Evolutionary conservation across 2,329 filamentous ascomycete genomes (phyloP), one percentile per base, ranked within the genome.

Genomic region (Neofusicoccum laricinum): DNA sequence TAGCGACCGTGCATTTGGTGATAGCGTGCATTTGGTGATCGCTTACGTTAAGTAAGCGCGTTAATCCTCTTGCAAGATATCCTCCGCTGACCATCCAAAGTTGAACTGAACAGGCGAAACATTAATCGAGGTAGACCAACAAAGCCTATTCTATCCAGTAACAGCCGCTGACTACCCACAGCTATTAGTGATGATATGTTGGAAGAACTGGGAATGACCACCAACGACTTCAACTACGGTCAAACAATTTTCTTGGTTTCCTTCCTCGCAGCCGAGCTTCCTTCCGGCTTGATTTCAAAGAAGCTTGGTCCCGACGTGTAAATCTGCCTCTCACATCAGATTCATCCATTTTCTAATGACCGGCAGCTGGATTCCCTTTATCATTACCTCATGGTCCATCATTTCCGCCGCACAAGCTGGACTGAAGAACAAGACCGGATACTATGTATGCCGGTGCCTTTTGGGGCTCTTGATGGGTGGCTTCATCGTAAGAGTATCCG

Each of bases 381-480:
- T 64, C 11, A 64, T 64, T 36, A 67, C 65, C 11, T n/a, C 66
- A 2, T 68, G 66, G 65, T 58, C 48, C 10, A 66, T 64, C 3
- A 57, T 68, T 17, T 65, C 62, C 15, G 63, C 65, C 14, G 43
- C 55, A 1, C 66, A 69, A 40, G 61, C 66, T 8, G 61, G 58
- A 11, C 38, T 69, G 2, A 68, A 38, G 21, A 65, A 58, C 11
- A 53, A 58, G n/a, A 45, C 49, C 0, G 63, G 65, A 12, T 69
- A 65, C n/a, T 64, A 55, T 14, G 64, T 64, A 3, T 64, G 48
- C n/a, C 63, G 67, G 61, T 72, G 80, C 19, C 77, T 82, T 1
- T 72, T 86, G 0, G 84, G 81, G 4, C 72, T 86, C 2, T 76
- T 85, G 59, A 80, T 85, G 72, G 85, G 85, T 21, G 86, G 85